Evolutionary conservation across 805 yeast genomes (phyloP).

Genomic region (Babjeviella inositovora): DNA sequence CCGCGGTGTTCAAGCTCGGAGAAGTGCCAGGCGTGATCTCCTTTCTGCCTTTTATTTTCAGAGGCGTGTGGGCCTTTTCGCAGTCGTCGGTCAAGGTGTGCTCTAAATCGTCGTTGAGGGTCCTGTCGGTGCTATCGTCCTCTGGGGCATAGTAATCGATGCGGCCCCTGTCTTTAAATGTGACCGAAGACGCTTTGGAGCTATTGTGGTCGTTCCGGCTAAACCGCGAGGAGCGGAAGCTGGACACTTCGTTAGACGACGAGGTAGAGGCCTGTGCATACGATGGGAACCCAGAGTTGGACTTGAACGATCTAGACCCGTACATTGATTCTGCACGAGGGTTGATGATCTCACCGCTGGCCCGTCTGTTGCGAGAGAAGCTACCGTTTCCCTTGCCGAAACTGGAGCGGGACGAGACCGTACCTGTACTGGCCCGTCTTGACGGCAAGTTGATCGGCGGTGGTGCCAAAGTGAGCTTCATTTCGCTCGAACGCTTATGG

Average conservation of each 20-base stretch:
- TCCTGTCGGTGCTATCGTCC: neutral
- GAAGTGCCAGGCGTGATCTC: slow-evolving; percentile 4
- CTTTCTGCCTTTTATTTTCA: slow-evolving; percentile 1
- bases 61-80: neutral
- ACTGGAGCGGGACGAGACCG: slow-evolving; percentile 1
- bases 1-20: slow-evolving; percentile 2
- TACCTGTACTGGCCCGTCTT: slow-evolving; percentile 14
- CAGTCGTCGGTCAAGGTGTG: neutral
- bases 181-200: too few relatives aligned
- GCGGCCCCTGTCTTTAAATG: too few relatives aligned
- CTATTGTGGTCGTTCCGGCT: too few relatives aligned
- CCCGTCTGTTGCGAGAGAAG: neutral
- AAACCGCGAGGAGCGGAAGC: too few relatives aligned
- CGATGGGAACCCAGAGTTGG: neutral
- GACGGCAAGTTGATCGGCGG: slow-evolving; percentile 59
- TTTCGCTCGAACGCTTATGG: slow-evolving; percentile 5
- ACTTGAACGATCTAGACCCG: too few relatives aligned
- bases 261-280: neutral
- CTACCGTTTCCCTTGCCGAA: slow-evolving; percentile 1
- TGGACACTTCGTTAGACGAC: neutral
- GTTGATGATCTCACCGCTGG: neutral
- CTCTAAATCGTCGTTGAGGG: neutral
- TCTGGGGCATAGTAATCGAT: slow-evolving; percentile 2
- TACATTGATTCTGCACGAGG: too few relatives aligned
- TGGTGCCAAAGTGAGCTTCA: slow-evolving; percentile 46